These are phyloP conservation scores for Tulasnella sp. DNA, from an alignment of 768 basidiomycete species.

Conservation along the genomic window DNA sequence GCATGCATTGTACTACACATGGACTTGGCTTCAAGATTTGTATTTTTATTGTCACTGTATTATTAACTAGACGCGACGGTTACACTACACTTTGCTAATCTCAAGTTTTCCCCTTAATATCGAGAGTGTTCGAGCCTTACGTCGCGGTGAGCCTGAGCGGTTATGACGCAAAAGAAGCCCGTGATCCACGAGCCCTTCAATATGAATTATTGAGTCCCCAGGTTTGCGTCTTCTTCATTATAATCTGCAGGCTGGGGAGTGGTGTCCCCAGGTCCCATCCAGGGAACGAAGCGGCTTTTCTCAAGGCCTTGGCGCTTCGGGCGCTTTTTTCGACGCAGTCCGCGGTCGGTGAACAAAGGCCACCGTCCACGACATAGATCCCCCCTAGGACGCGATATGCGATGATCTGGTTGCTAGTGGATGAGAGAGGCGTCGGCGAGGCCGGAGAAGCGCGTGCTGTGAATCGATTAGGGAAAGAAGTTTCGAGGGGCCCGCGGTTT, in stretches of 20 bases:
- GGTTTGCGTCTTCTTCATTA: no score
- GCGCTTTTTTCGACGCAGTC: background rate
- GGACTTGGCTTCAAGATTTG: background rate
- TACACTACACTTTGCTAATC: background rate
- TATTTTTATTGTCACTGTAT: background rate
- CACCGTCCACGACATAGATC: background rate
- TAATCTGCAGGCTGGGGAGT: background rate
- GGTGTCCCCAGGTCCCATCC: background rate
- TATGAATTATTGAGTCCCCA: no score
- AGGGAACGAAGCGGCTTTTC: constrained; percentile 1
- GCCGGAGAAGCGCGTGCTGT: background rate
- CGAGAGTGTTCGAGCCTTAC: no score
- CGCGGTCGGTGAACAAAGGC: background rate
- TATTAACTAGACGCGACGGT: background rate
- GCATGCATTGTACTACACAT: background rate
- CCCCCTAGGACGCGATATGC: background rate
- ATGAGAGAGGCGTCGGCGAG: background rate
- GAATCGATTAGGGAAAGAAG: constrained; percentile 15
- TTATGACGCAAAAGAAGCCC: no score
- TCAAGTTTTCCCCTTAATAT: background rate
- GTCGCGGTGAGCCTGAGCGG: no score
- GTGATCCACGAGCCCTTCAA: no score
- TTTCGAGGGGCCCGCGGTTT: constrained; percentile 9
- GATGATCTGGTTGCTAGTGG: background rate
- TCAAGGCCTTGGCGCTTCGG: background rate